Evolutionary conservation across 768 basidiomycete species (phyloP).

Genomic region (Pulveroboletus sp.): DNA sequence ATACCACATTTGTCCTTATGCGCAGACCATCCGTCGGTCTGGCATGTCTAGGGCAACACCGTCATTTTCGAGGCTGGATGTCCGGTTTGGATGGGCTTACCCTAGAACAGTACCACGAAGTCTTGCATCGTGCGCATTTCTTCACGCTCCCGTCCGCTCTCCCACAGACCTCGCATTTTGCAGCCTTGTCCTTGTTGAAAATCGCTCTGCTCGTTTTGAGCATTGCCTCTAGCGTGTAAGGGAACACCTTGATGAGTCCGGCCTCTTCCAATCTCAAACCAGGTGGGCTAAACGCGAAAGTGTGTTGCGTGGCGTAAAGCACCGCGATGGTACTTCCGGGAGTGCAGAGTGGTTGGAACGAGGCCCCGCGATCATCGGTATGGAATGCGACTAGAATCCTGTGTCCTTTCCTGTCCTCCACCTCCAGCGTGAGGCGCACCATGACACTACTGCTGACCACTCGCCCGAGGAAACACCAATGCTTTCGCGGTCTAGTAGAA

Average conservation of each 20-base stretch:
- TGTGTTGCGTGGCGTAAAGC: constrained; percentile 30
- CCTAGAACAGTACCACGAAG: constrained; percentile 30
- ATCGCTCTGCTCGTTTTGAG: constrained; percentile 21
- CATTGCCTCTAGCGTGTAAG: constrained; percentile 25
- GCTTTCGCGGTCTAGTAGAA: constrained; percentile 24
- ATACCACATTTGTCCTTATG: constrained; percentile 25
- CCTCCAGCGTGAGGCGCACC: constrained; percentile 28
- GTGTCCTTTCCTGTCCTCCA: constrained; percentile 28
- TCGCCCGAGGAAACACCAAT: constrained; percentile 31
- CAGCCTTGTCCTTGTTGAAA: constrained; percentile 16
- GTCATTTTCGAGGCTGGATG: constrained; percentile 4
- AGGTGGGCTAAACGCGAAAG: constrained; percentile 28
- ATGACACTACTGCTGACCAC: constrained; percentile 22
- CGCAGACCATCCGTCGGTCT: constrained; percentile 17
- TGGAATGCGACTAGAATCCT: constrained; percentile 27
- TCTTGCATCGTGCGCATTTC: constrained; percentile 28
- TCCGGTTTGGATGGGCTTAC: constrained; percentile 7
- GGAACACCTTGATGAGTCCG: constrained; percentile 25
- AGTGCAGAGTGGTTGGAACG: constrained; percentile 18
- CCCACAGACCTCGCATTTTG: constrained; percentile 24
- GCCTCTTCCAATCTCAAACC: constrained; percentile 27
- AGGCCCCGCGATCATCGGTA: constrained; percentile 29
- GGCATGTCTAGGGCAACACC: constrained; percentile 17
- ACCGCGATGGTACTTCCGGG: constrained; percentile 31
- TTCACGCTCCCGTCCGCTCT: constrained; percentile 15